Evolutionary conservation across 331 rosid genomes (phyloP), one percentile per base, ranked within the genome.

Genomic region (Dryas integrifolia): DNA sequence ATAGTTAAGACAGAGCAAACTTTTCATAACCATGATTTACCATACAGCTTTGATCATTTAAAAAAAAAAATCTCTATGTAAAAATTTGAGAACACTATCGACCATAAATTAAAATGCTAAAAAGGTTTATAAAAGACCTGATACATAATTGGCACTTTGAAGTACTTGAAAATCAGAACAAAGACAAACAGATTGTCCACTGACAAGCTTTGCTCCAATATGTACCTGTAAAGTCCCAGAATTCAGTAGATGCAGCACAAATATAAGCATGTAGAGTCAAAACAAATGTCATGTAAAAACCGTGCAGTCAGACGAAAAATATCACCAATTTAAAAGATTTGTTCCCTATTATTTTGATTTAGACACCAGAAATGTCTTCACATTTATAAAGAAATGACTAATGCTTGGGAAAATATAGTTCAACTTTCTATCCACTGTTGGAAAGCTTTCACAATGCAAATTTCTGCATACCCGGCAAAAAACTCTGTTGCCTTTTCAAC

Each of bases 131-230:
- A 53, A 70, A 80, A 67, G 74, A 94, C 96, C 97, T 94, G 97
- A 83, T 89, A 94, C 77, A 68, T 73, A 41, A 69, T 48, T 53
- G 97, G 98, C 81, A 94, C 97, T 86, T 91, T 86, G 86, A 94
- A 91, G 85, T 88, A 94, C 69, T 88, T 94, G 85, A 94, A 94
- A 76, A 89, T 73, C 70, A 91, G 79, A 89, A 91, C 96, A 84
- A 94, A 94, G 80, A 94, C 92, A 79, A 89, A 94, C 60, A 94
- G 88, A 72, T 94, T 91, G 75, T 94, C 98, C 72, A 94, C 97
- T 6, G 96, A 94, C 82, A 94, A 87, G 82, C 98, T 94, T 80
- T 94, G 98, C 88, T 94, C 98, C 86, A 91, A 83, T 53, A 94
- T 65, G 72, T 94, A 94, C 80, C 98, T 94, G 85, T 60, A 70